A percentile compares a stretch with the other conserved stretches of the same genome.
These are phyloP conservation scores for Abrus pulchellus DNA, from an alignment of 306 rosid species.

Conservation along the genomic window DNA sequence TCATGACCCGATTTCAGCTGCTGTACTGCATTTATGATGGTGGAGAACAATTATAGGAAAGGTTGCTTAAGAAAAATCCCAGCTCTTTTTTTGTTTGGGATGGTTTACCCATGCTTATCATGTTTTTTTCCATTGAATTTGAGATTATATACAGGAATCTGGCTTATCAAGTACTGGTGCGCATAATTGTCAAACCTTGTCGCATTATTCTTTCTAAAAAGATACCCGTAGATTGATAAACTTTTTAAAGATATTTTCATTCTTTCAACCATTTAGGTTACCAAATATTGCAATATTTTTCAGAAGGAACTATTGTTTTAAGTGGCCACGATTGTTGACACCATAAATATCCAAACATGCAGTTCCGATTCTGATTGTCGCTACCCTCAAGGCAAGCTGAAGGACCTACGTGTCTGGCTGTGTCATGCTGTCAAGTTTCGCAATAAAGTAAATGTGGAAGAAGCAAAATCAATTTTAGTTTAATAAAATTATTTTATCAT, in stretches of 20 bases:
- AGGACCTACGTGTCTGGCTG: conserved; percentile 45
- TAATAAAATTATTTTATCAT: no score
- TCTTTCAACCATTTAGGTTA: neutral
- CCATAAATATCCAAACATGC: conserved; percentile 26
- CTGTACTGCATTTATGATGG: conserved; percentile 40
- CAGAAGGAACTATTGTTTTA: no score
- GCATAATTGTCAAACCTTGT: neutral
- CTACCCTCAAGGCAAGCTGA: conserved; percentile 27
- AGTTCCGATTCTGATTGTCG: conserved; percentile 42
- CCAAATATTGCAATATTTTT: neutral
- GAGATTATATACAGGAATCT: conserved; percentile 2
- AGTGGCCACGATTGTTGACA: neutral
- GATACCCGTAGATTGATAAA: neutral
- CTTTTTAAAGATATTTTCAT: conserved; percentile 3
- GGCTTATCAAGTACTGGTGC: no score
- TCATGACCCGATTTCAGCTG: conserved; percentile 15
- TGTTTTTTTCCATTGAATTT: neutral
- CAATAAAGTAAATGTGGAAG: conserved; percentile 26
- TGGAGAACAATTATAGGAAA: conserved; percentile 9
- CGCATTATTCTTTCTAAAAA: neutral
- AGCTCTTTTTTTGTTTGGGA: neutral
- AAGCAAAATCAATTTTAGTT: neutral
- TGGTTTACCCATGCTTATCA: conserved; percentile 3
- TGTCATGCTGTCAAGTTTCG: conserved; percentile 40
- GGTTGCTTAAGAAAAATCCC: conserved; percentile 32